Evolutionary conservation across 164 flowering plant genomes (phyloP), one percentile per base, ranked within the genome.

Genomic region (Houttuynia cordata): DNA sequence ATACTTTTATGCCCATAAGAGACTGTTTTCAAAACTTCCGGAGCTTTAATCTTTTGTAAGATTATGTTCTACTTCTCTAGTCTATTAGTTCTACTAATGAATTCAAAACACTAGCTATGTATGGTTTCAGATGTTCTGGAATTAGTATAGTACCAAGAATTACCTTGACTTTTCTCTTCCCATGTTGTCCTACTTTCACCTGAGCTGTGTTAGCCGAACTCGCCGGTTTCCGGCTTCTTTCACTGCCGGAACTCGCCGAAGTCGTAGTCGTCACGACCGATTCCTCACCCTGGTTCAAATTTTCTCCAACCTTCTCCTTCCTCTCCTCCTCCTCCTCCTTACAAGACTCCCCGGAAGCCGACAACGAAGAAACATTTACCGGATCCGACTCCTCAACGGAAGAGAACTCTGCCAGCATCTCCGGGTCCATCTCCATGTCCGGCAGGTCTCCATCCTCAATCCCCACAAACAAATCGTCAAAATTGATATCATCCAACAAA

Each of bases 351-450:
- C 20, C 40, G 0, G 68, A 53, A 0, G 37, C 18, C 25, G 61
- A n/a, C 21, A 34, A 47, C 10, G 63, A 13, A 24, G 74, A 66
- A 5, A 68, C 57, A 56, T 69, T 73, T 12, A 30, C 0, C 37
- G 62, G n/a, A 10, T 79, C 78, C 19, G 86, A 83, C 30, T 80
- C 85, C 37, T 82, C 80, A 72, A 65, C 81, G 49, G 98, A 79
- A 51, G 98, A 79, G 58, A 82, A 83, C 20, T 84, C 92, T 0
- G 91, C 84, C 1, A 87, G 74, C 60, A 91, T 62, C 23, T 91
- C 93, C 17, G 91, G 75, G 77, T 88, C 96, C 83, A 88, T 76
- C 74, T 87, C 96, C 83, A 92, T 73, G 71, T 84, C 93, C 14
- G 91, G 98, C 58, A 88, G 63, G 52, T 88, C 87, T 8, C 77